phyloP scores from a whole-genome alignment of 331 rosid genomes.

The Ulmus americana region DNA sequence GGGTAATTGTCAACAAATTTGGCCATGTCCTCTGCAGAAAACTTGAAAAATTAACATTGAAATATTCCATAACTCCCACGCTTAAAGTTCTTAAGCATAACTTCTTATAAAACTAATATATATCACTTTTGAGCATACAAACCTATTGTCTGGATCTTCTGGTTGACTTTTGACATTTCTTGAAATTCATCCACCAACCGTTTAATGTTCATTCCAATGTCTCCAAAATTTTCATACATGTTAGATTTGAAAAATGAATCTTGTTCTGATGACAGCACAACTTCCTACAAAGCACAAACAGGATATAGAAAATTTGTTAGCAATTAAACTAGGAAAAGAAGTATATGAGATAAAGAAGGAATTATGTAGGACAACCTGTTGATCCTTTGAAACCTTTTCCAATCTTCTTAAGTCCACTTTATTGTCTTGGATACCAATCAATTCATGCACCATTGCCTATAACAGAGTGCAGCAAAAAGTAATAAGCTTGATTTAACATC shows the following conservation, averaged over 20 bases:
- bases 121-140: slow-evolving; percentile 31
- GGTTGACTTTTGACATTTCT: slow-evolving; percentile 74
- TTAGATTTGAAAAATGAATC: slow-evolving; percentile 81
- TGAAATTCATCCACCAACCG: slow-evolving; percentile 84
- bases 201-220: slow-evolving; percentile 93
- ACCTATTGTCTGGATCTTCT: slow-evolving; percentile 93
- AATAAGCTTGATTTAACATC: slow-evolving; percentile 5
- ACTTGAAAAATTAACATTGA: slow-evolving; percentile 19
- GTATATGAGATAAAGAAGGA: slow-evolving; percentile 4
- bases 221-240: slow-evolving; percentile 94
- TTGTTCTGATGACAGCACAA: slow-evolving; percentile 89
- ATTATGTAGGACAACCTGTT: slow-evolving; percentile 34
- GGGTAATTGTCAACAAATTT: slow-evolving; percentile 94
- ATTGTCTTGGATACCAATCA: slow-evolving; percentile 89
- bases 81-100: neutral
- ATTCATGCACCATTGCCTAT: slow-evolving; percentile 97
- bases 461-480: slow-evolving; percentile 6
- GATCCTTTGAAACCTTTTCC: slow-evolving; percentile 43
- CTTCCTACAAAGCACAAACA: slow-evolving; percentile 47
- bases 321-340: slow-evolving; percentile 14
- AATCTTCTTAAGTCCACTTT: slow-evolving; percentile 73
- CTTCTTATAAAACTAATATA: slow-evolving; percentile 15
- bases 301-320: slow-evolving; percentile 20
- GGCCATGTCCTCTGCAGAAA: slow-evolving; percentile 89
- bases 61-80: neutral